Evolutionary conservation across 495 filamentous ascomycete species (phyloP).

Genomic region (Sordaria brevicollis): DNA sequence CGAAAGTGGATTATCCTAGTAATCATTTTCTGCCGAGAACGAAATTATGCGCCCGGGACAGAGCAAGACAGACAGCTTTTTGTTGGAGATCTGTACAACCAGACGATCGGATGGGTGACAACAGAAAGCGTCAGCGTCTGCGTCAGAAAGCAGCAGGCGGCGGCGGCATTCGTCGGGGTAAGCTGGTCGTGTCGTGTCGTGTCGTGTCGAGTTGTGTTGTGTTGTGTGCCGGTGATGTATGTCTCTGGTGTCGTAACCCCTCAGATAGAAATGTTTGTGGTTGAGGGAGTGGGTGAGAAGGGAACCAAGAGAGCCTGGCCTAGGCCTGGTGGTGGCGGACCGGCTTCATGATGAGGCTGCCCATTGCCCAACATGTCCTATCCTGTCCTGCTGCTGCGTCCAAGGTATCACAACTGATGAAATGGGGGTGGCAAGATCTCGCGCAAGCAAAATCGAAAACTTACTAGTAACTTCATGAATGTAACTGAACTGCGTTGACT

Average conservation of each 20-base stretch:
- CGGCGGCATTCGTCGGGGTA: too few relatives aligned
- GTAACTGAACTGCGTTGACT: not conserved
- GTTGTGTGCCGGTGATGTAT: not conserved
- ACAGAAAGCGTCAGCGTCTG: too few relatives aligned
- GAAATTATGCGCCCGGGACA: not conserved
- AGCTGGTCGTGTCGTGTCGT: not conserved
- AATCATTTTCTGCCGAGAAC: not conserved
- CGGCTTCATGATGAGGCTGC: too few relatives aligned
- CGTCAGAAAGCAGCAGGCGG: not conserved
- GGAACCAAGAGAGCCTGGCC: too few relatives aligned
- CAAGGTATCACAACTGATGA: not conserved
- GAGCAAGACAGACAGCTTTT: not conserved
- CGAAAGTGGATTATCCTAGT: not conserved
- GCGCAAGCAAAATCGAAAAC: not conserved
- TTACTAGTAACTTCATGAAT: not conserved
- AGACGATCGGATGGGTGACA: conserved; percentile 6
- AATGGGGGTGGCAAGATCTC: not conserved
- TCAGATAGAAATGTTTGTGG: not conserved
- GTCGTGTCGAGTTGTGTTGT: not conserved
- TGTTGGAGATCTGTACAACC: conserved; percentile 9
- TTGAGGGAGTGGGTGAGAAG: too few relatives aligned
- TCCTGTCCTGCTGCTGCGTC: not conserved
- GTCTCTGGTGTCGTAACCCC: not conserved
- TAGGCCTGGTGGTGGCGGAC: too few relatives aligned
- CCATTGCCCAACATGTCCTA: not conserved